phyloP scores from a whole-genome alignment of 176 grass and related monocot species.

The Musa troglodytarum region DNA sequence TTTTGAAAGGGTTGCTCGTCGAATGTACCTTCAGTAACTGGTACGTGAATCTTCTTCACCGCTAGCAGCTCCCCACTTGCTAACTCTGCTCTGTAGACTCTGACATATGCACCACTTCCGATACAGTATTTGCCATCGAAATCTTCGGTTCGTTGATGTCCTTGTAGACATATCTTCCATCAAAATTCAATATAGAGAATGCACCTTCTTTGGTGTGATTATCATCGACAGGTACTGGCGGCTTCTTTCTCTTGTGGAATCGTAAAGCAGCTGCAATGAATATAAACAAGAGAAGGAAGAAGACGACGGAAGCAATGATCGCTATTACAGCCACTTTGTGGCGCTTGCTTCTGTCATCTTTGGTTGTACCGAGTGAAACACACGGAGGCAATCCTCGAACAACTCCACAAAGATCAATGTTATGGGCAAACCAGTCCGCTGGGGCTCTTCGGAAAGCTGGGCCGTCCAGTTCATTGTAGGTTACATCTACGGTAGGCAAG shows the following conservation, averaged over 20 bases:
- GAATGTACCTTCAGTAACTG: not conserved
- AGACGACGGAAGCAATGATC: not conserved
- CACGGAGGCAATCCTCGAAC: too few relatives aligned
- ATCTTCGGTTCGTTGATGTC: constrained; percentile 13
- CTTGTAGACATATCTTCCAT: constrained; percentile 18
- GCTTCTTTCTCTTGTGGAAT: not conserved
- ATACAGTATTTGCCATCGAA: constrained; percentile 17
- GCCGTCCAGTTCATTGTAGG: too few relatives aligned
- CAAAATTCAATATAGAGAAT: constrained; percentile 11
- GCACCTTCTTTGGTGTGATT: not conserved
- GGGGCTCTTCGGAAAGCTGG: too few relatives aligned
- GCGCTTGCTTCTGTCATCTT: not conserved
- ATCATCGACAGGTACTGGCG: too few relatives aligned
- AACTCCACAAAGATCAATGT: too few relatives aligned
- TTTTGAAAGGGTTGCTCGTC: too few relatives aligned
- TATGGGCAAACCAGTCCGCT: too few relatives aligned
- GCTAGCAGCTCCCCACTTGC: not conserved
- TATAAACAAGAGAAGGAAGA: not conserved
- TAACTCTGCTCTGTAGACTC: constrained; percentile 20
- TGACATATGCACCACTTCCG: constrained; percentile 9
- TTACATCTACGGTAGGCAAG: too few relatives aligned
- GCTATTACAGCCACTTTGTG: not conserved
- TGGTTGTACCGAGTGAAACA: not conserved
- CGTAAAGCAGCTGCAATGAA: too few relatives aligned
- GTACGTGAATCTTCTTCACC: constrained; percentile 16